Evolutionary conservation across 1,139 yeast genomes (phyloP).

Genomic region (Candida labiduridarum): DNA sequence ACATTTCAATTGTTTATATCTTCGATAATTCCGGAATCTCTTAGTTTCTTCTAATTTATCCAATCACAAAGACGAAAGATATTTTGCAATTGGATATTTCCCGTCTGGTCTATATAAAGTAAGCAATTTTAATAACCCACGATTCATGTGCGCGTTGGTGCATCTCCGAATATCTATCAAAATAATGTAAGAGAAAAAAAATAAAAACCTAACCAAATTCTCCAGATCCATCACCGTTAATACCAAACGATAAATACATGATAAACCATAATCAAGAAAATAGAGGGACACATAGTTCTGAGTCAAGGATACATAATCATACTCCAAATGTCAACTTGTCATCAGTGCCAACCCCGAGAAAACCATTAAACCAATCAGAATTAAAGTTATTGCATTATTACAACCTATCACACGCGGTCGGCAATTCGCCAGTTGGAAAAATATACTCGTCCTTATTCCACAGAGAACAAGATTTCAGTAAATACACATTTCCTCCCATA

Average conservation of each 20-base stretch:
- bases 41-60: too few species aligned
- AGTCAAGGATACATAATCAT: background rate
- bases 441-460: constrained; percentile 28
- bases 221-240: background rate
- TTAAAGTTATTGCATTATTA: constrained; percentile 29
- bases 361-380: constrained; percentile 21
- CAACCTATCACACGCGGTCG: constrained; percentile 30
- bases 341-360: background rate
- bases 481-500: constrained; percentile 30
- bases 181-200: background rate
- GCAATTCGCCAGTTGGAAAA: constrained; percentile 26
- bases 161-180: background rate
- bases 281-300: background rate
- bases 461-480: constrained; percentile 23
- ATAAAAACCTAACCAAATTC: background rate
- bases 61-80: too few species aligned
- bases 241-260: background rate
- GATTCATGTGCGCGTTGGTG: background rate
- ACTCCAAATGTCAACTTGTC: background rate
- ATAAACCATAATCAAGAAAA: background rate
- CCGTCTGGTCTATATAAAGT: too few species aligned
- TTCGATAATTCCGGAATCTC: too few species aligned
- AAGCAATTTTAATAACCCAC: too few species aligned
- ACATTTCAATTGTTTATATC: too few species aligned
- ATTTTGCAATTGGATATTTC: too few species aligned